These are phyloP conservation scores for Thecaphora frezii DNA, from an alignment of 1,284 basidiomycete species.

Conservation along the genomic window DNA sequence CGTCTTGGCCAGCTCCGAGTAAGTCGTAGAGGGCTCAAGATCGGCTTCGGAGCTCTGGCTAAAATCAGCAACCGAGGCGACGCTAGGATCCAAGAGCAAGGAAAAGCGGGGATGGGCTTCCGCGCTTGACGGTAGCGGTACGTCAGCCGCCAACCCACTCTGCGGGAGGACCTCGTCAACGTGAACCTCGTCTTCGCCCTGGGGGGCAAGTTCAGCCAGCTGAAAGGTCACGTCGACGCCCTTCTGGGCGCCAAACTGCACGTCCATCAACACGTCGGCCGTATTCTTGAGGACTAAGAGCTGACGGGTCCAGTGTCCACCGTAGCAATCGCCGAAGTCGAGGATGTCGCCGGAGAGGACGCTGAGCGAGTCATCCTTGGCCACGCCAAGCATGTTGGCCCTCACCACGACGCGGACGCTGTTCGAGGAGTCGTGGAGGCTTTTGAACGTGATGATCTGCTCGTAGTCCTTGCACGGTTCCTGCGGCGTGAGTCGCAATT, in stretches of 20 bases:
- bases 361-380: conserved; percentile 60
- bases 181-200: conserved; percentile 27
- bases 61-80: conserved; percentile 4
- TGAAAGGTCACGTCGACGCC: conserved; percentile 62
- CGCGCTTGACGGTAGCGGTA: conserved; percentile 26
- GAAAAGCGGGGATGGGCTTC: conserved; percentile 24
- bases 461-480: conserved; percentile 52
- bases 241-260: conserved; percentile 60
- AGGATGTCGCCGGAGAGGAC: conserved; percentile 61
- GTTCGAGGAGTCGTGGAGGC: conserved; percentile 47
- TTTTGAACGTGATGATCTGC: conserved; percentile 51
- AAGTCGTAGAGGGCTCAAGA: conserved; percentile 13
- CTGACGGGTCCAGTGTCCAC: conserved; percentile 62
- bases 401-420: conserved; percentile 48
- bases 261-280: conserved; percentile 61
- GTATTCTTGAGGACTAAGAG: conserved; percentile 62
- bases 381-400: conserved; percentile 55
- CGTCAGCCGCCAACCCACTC: conserved; percentile 20
- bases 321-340: conserved; percentile 63
- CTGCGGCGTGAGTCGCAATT: conserved; percentile 33
- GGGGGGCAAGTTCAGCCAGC: conserved; percentile 59
- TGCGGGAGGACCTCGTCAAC: conserved; percentile 33
- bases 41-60: conserved; percentile 14
- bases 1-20: conserved; percentile 40
- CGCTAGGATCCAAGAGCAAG: conserved; percentile 19